phyloP scores from a whole-genome alignment of 371 early-diverging fungal species.

The Mortierella sp. region DNA sequence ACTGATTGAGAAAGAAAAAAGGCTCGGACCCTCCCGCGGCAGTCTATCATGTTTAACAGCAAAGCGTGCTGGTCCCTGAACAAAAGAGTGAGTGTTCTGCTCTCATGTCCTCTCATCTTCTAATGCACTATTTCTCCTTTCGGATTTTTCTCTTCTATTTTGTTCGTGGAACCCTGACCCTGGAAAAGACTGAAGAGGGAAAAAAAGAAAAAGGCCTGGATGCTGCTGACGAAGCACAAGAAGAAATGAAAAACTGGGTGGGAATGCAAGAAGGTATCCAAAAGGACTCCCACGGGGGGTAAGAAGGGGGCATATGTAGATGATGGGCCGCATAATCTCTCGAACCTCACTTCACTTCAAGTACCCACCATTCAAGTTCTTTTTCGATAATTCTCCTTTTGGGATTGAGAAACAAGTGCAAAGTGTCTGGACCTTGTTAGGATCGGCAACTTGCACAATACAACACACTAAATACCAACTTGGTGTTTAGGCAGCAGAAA shows the following conservation, averaged over 20 bases:
- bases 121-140: not conserved
- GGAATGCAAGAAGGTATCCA: too few species aligned
- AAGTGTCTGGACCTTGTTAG: not conserved
- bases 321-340: not conserved
- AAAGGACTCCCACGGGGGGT: not conserved
- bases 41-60: not conserved
- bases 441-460: slow-evolving; percentile 3
- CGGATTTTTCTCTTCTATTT: not conserved
- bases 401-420: not conserved
- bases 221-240: slow-evolving; percentile 1
- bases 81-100: not conserved
- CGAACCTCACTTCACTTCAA: not conserved
- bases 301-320: not conserved
- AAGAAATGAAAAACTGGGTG: not conserved
- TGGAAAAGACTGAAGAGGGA: not conserved
- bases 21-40: not conserved
- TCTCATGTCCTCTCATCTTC: not conserved
- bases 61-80: not conserved
- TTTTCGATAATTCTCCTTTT: not conserved
- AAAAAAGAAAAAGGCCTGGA: not conserved
- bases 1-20: not conserved
- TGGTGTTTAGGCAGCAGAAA: not conserved
- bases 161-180: not conserved
- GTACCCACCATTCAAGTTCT: not conserved
- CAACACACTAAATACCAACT: not conserved